Evolutionary conservation across 108 stramenopile species (phyloP).

Genomic region (Nitzschia sp.): DNA sequence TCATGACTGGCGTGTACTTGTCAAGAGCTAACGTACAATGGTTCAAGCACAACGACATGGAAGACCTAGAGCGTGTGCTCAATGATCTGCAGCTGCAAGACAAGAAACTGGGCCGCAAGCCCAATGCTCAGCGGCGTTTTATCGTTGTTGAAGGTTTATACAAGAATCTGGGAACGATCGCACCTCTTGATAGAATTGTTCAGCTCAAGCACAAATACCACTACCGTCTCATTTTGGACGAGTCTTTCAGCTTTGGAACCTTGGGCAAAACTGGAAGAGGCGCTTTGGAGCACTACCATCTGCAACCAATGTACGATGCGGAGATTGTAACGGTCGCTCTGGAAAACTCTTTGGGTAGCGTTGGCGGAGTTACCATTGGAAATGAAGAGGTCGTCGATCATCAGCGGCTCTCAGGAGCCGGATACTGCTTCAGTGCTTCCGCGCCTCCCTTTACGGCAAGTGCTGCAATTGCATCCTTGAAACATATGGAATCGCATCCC

Average conservation of each 20-base stretch:
- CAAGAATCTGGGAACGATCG: constrained; percentile 92
- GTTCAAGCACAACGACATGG: constrained; percentile 97
- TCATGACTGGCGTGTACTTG: constrained; percentile 89
- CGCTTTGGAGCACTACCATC: constrained; percentile 59
- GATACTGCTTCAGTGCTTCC: constrained; percentile 98
- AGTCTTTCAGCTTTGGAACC: constrained; percentile 91
- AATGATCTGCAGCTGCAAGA: constrained; percentile 76
- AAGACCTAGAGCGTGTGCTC: constrained; percentile 92
- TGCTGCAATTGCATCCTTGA: constrained; percentile 66
- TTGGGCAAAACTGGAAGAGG: constrained; percentile 91
- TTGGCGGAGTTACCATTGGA: constrained; percentile 97
- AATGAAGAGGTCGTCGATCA: constrained; percentile 97
- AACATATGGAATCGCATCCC: constrained; percentile 35
- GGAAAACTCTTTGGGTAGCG: constrained; percentile 90
- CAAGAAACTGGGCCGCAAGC: constrained; percentile 58
- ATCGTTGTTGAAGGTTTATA: constrained; percentile 97
- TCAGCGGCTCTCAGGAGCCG: constrained; percentile 96
- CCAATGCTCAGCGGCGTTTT: constrained; percentile 93
- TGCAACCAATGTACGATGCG: constrained; percentile 75
- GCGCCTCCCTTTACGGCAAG: constrained; percentile 95
- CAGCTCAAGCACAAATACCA: constrained; percentile 88
- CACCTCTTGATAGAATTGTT: constrained; percentile 87
- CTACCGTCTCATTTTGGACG: constrained; percentile 96
- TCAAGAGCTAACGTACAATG: constrained; percentile 87
- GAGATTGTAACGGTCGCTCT: constrained; percentile 93